Conservation (phyloP, 2,329 filamentous ascomycete species). For the Cladosporium sp. region DNA sequence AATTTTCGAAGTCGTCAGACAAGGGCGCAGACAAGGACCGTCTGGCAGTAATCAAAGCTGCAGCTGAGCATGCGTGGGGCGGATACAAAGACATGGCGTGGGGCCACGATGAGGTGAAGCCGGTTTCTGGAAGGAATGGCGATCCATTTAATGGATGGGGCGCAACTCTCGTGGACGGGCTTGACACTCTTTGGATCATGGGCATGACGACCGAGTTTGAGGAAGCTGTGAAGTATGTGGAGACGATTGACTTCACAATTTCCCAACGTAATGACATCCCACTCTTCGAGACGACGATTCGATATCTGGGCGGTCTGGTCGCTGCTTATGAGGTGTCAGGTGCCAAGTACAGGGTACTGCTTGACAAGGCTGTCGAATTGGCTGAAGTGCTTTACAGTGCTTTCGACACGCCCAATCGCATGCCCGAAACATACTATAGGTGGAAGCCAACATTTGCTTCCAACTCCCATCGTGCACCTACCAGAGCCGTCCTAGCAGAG, state of each 20-base stretch:
- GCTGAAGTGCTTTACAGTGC: slow-evolving; percentile 75
- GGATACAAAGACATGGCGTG: slow-evolving; percentile 78
- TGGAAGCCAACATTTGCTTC: slow-evolving; percentile 66
- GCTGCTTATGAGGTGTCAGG: slow-evolving; percentile 83
- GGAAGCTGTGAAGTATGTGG: slow-evolving; percentile 66
- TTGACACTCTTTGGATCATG: slow-evolving; percentile 87
- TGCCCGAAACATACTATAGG: slow-evolving; percentile 77
- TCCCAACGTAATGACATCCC: slow-evolving; percentile 66
- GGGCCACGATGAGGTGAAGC: slow-evolving; percentile 80
- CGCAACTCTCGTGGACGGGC: slow-evolving; percentile 75
- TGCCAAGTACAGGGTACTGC: slow-evolving; percentile 61
- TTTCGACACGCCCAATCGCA: slow-evolving; percentile 90
- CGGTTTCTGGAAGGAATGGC: slow-evolving; percentile 61
- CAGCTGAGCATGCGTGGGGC: slow-evolving; percentile 74
- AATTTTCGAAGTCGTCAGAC: slow-evolving; percentile 56
- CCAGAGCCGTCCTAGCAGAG: slow-evolving; percentile 59
- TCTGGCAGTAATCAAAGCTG: slow-evolving; percentile 63
- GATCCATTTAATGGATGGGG: slow-evolving; percentile 93
- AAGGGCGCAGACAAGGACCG: slow-evolving; percentile 59
- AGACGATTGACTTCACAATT: slow-evolving; percentile 77
- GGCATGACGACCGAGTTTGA: slow-evolving; percentile 74
- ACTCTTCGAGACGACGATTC: slow-evolving; percentile 89
- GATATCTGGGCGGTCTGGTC: slow-evolving; percentile 82
- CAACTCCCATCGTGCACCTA: slow-evolving; percentile 59
- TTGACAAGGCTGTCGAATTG: slow-evolving; percentile 74